phyloP scores from a whole-genome alignment of 176 grass and related monocot genomes.

The Eragrostis curvula region DNA sequence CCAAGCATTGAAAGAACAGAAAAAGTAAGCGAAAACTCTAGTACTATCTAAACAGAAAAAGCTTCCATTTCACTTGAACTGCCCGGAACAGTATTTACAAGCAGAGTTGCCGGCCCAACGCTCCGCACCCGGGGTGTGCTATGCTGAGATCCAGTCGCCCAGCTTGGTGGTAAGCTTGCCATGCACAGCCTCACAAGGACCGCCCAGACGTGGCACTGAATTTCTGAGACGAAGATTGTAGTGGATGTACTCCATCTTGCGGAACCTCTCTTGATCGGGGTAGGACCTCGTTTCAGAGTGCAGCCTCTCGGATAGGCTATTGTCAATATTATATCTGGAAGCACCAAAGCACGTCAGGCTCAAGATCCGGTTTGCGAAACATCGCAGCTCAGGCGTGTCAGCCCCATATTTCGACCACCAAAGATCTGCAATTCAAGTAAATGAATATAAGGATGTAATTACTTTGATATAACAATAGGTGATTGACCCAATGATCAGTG shows the following conservation, averaged over 20 bases:
- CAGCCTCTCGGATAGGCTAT: constrained; percentile 66
- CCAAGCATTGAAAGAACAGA: background rate
- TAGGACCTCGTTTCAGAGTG: constrained; percentile 45
- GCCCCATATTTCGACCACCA: constrained; percentile 73
- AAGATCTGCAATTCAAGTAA: constrained; percentile 42
- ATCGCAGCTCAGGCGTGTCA: constrained; percentile 48
- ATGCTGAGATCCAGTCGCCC: constrained; percentile 34
- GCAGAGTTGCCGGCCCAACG: background rate
- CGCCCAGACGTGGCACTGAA: background rate
- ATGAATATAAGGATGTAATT: background rate
- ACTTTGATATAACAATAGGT: background rate
- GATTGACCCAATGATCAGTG: background rate
- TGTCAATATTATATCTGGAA: constrained; percentile 58
- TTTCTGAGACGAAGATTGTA: constrained; percentile 51
- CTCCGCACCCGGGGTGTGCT: background rate
- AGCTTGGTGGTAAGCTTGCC: constrained; percentile 8
- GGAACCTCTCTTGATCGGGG: constrained; percentile 53
- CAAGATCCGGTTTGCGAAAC: constrained; percentile 49
- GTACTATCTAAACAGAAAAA: too few species aligned
- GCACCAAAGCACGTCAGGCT: constrained; percentile 73
- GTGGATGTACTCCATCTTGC: constrained; percentile 61
- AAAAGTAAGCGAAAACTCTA: too few species aligned
- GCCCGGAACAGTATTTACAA: too few species aligned
- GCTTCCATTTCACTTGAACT: too few species aligned
- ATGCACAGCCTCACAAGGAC: background rate